Evolutionary conservation across 345 rosid genomes (phyloP).

Genomic region (Citrus mangshanensis): DNA sequence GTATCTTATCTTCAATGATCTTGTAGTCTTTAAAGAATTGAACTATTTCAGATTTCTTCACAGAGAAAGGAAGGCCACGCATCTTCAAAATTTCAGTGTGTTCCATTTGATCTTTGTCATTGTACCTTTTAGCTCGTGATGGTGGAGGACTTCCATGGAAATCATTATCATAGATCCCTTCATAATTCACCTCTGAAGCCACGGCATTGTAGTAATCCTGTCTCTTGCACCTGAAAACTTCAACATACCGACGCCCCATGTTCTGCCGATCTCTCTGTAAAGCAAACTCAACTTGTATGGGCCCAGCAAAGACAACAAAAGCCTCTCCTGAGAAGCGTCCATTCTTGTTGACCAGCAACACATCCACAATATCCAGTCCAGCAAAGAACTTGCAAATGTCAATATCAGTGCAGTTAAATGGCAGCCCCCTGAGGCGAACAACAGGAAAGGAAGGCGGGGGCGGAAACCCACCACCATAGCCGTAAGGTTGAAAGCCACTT

Average conservation of each 20-base stretch:
- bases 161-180: slow-evolving; percentile 70
- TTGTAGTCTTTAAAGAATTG: slow-evolving; percentile 69
- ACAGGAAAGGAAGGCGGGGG: slow-evolving; percentile 69
- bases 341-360: slow-evolving; percentile 71
- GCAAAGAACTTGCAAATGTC: slow-evolving; percentile 94
- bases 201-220: slow-evolving; percentile 86
- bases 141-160: slow-evolving; percentile 73
- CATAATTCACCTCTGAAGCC: slow-evolving; percentile 77
- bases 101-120: slow-evolving; percentile 73
- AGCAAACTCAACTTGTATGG: slow-evolving; percentile 88
- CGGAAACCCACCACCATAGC: slow-evolving; percentile 54
- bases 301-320: slow-evolving; percentile 67
- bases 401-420: slow-evolving; percentile 83
- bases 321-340: slow-evolving; percentile 93
- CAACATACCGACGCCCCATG: slow-evolving; percentile 89
- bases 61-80: slow-evolving; percentile 91
- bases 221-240: slow-evolving; percentile 83
- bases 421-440: slow-evolving; percentile 92
- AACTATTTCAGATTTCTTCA: slow-evolving; percentile 54
- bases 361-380: slow-evolving; percentile 87
- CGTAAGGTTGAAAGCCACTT: slow-evolving; percentile 54
- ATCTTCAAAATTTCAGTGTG: slow-evolving; percentile 79
- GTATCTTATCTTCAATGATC: slow-evolving; percentile 56
- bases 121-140: slow-evolving; percentile 56
- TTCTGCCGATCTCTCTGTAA: slow-evolving; percentile 79